Evolutionary conservation across 2,329 filamentous ascomycete genomes (phyloP).

Genomic region (Bipolaris zeicola): DNA sequence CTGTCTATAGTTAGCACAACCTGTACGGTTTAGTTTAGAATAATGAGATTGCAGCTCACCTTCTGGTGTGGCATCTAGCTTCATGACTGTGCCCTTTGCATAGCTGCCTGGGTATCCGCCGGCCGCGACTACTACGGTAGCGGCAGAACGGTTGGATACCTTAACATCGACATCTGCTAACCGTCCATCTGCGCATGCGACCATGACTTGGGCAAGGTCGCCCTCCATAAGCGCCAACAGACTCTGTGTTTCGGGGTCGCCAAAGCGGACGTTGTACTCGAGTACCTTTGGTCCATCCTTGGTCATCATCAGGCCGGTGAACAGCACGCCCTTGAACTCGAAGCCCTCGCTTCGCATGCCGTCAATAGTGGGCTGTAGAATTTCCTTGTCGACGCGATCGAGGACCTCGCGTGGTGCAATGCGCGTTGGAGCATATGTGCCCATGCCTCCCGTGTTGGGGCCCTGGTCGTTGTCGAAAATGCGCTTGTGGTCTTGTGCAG

Average conservation of each 20-base stretch:
- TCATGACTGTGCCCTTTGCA: constrained; percentile 73
- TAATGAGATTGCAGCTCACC: constrained; percentile 51
- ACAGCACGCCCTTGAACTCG: constrained; percentile 69
- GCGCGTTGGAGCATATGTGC: constrained; percentile 82
- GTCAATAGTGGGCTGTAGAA: constrained; percentile 87
- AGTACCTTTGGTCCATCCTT: constrained; percentile 78
- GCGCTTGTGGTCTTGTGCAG: constrained; percentile 96
- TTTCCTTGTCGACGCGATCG: constrained; percentile 75
- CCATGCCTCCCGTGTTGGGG: constrained; percentile 97
- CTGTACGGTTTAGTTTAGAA: constrained; percentile 12
- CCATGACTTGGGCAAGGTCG: constrained; percentile 86
- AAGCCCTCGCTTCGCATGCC: constrained; percentile 79
- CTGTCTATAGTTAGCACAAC: constrained; percentile 18
- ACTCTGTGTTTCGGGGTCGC: constrained; percentile 90
- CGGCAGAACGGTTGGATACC: constrained; percentile 73
- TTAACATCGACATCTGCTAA: constrained; percentile 73
- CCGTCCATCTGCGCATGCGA: constrained; percentile 78
- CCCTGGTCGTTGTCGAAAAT: constrained; percentile 89
- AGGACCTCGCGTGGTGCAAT: constrained; percentile 66
- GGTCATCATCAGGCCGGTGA: constrained; percentile 94
- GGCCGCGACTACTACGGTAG: constrained; percentile 92
- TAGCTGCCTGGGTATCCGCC: constrained; percentile 87
- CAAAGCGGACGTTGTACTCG: constrained; percentile 93
- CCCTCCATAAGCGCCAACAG: constrained; percentile 81
- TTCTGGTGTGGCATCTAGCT: constrained; percentile 58